Percentiles rank a stretch among this genome's conserved stretches.
Evolutionary conservation across 305 asterid species (phyloP).

Genomic region (Fraxinus floribunda): DNA sequence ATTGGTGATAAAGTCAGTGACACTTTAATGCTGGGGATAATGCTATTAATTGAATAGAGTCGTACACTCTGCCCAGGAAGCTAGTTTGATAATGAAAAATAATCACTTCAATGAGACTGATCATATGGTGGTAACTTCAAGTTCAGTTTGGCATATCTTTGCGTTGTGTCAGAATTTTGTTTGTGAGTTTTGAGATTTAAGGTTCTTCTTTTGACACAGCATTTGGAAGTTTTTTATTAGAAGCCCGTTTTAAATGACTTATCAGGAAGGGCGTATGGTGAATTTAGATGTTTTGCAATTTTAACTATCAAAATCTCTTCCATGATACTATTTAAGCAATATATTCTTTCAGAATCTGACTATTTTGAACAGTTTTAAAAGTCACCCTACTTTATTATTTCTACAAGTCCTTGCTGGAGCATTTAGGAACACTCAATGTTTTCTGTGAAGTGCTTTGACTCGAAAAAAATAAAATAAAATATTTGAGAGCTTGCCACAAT

Average conservation of each 20-base stretch:
- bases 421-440: not conserved
- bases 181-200: not conserved
- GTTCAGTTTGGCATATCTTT: not conserved
- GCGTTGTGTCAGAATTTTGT: not conserved
- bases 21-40: not conserved
- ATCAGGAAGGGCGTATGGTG: not conserved
- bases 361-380: not conserved
- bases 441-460: not conserved
- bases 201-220: not conserved
- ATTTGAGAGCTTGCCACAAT: not conserved
- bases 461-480: not conserved
- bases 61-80: not conserved
- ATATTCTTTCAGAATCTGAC: not conserved
- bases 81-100: not conserved
- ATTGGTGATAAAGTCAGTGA: not conserved
- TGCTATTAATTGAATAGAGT: slow-evolving; percentile 3
- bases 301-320: not conserved
- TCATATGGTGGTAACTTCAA: slow-evolving; percentile 2
- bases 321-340: not conserved
- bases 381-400: not conserved
- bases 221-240: not conserved
- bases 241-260: not conserved
- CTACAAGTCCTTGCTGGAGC: not conserved
- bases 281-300: not conserved
- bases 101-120: slow-evolving; percentile 1